phyloP scores from a whole-genome alignment of 768 basidiomycete species.

The Coprinopsis sp. region DNA sequence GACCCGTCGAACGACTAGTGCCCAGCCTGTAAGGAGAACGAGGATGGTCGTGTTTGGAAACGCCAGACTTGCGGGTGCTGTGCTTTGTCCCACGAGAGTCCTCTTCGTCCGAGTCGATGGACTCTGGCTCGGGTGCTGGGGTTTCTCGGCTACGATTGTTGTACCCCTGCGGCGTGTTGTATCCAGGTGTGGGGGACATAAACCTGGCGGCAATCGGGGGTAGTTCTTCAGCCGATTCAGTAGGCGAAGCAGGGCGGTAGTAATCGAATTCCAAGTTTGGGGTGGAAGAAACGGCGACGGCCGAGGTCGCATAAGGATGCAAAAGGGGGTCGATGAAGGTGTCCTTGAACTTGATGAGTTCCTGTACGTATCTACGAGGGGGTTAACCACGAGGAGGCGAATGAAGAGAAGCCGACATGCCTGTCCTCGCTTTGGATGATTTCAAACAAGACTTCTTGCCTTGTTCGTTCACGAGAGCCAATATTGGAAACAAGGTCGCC shows the following conservation, averaged over 20 bases:
- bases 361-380: conserved; percentile 76
- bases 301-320: conserved; percentile 65
- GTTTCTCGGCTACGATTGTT: conserved; percentile 49
- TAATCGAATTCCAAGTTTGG: conserved; percentile 66
- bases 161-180: conserved; percentile 26
- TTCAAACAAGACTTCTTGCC: conserved; percentile 95
- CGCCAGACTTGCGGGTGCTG: conserved; percentile 26
- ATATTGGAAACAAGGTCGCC: conserved; percentile 91
- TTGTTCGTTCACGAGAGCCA: conserved; percentile 88
- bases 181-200: conserved; percentile 66
- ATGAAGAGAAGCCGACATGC: conserved; percentile 35
- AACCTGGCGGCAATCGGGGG: conserved; percentile 90
- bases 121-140: conserved; percentile 70
- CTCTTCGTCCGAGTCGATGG: conserved; percentile 63
- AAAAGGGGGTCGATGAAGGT: conserved; percentile 88
- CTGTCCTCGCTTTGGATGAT: conserved; percentile 95
- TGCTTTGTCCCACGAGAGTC: conserved; percentile 52
- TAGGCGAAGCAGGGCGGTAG: conserved; percentile 62
- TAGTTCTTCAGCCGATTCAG: conserved; percentile 68
- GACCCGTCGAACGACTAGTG: conserved; percentile 36
- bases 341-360: conserved; percentile 87
- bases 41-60: conserved; percentile 61
- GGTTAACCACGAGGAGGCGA: conserved; percentile 11
- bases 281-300: conserved; percentile 47
- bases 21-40: conserved; percentile 70